Evolutionary conservation across 306 rosid genomes (phyloP).

Genomic region (Trifolium subterraneum): DNA sequence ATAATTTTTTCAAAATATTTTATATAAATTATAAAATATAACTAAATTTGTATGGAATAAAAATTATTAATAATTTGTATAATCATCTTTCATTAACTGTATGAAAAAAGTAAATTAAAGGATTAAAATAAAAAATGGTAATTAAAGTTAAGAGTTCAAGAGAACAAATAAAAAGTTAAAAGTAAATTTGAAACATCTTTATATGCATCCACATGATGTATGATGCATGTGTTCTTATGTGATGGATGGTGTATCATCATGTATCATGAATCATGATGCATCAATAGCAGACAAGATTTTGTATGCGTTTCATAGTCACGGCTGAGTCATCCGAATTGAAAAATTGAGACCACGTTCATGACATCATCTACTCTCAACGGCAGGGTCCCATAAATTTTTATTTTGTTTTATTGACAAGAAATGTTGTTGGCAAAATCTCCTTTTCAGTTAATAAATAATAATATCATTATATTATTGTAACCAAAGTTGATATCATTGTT

Average conservation of each 20-base stretch:
- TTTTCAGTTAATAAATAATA: constrained; percentile 24
- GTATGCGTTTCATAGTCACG: constrained; percentile 49
- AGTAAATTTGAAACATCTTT: too few relatives aligned
- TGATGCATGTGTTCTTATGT: constrained; percentile 15
- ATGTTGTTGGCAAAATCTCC: constrained; percentile 26
- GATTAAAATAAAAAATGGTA: too few relatives aligned
- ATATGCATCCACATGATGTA: not conserved
- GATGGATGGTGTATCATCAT: constrained; percentile 6
- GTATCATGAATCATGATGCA: constrained; percentile 17
- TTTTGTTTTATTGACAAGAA: constrained; percentile 8
- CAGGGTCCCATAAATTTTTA: constrained; percentile 21
- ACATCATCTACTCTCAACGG: constrained; percentile 31
- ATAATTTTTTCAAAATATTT: too few relatives aligned
- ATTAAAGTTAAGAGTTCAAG: too few relatives aligned
- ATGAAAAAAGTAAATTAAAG: too few relatives aligned
- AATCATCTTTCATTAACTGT: too few relatives aligned
- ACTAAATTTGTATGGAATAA: too few relatives aligned
- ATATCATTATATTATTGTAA: constrained; percentile 7
- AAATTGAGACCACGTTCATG: constrained; percentile 51
- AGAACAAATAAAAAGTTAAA: too few relatives aligned
- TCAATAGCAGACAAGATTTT: constrained; percentile 14
- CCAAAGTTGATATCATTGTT: constrained; percentile 12
- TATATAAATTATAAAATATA: too few relatives aligned
- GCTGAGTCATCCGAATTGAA: constrained; percentile 66
- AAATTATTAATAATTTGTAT: too few relatives aligned